These are phyloP conservation scores for Boletellus ananas DNA, from an alignment of 768 basidiomycete genomes.

Conservation along the genomic window DNA sequence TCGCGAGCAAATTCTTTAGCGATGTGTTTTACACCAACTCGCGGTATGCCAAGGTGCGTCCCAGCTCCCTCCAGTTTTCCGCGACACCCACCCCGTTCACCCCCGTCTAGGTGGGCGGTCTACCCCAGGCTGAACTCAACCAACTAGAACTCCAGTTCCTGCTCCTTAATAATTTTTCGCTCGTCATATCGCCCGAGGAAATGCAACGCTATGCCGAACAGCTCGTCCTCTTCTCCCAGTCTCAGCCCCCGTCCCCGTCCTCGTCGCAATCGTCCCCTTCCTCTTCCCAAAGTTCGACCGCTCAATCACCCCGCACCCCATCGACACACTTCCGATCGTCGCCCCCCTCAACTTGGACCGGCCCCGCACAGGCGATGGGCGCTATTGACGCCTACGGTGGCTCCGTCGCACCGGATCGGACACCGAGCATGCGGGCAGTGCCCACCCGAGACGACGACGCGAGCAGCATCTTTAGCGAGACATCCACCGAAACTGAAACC, in stretches of 20 bases:
- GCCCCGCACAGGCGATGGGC: slow-evolving; percentile 49
- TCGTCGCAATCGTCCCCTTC: slow-evolving; percentile 8
- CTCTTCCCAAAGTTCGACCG: slow-evolving; percentile 19
- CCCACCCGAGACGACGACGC: slow-evolving; percentile 29
- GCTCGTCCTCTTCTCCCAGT: slow-evolving; percentile 66
- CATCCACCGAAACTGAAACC: slow-evolving; percentile 46
- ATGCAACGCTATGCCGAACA: slow-evolving; percentile 96
- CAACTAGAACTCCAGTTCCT: slow-evolving; percentile 97
- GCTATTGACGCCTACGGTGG: slow-evolving; percentile 53
- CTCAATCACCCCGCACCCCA: slow-evolving; percentile 18
- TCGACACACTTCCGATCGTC: slow-evolving; percentile 19
- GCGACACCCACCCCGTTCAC: not conserved
- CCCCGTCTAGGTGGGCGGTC: slow-evolving; percentile 77
- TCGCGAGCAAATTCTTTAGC: slow-evolving; percentile 98
- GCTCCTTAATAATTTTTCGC: slow-evolving; percentile 89
- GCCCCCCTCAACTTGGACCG: slow-evolving; percentile 17
- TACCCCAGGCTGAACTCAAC: slow-evolving; percentile 89
- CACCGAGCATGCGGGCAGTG: slow-evolving; percentile 24
- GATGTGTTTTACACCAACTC: slow-evolving; percentile 99
- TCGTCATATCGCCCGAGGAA: slow-evolving; percentile 83
- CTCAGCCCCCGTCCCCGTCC: slow-evolving; percentile 37
- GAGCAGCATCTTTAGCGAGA: slow-evolving; percentile 36
- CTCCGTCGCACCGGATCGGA: slow-evolving; percentile 32
- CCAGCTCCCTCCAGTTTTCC: not conserved
- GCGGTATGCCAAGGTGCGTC: slow-evolving; percentile 88